A percentile compares a stretch with the other conserved stretches of the same genome.
Evolutionary conservation across 2,329 filamentous ascomycete genomes (phyloP).

Genomic region (Calonectria hongkongensis): DNA sequence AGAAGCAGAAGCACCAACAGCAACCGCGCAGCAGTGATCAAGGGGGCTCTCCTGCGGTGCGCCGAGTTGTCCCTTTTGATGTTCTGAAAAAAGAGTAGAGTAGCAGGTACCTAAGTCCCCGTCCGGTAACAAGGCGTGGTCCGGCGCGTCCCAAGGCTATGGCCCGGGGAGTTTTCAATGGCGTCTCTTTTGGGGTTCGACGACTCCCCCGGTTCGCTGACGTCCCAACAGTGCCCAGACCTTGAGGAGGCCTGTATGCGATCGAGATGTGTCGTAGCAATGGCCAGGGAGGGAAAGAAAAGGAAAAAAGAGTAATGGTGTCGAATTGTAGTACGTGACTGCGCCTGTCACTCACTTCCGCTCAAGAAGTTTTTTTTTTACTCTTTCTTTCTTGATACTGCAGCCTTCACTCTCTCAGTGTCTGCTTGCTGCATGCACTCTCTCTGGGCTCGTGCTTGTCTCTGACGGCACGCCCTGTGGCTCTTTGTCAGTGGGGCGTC

Average conservation of each 20-base stretch:
- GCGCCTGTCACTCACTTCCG: slow-evolving; percentile 39
- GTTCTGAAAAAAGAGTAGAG: slow-evolving; percentile 21
- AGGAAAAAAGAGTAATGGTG: not conserved
- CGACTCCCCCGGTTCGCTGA: slow-evolving; percentile 36
- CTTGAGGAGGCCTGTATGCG: slow-evolving; percentile 45
- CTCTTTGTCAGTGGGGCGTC: slow-evolving; percentile 45
- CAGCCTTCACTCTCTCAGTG: slow-evolving; percentile 8
- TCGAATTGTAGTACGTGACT: slow-evolving; percentile 1
- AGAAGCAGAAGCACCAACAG: not conserved
- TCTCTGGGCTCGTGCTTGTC: slow-evolving; percentile 32
- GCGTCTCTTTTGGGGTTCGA: slow-evolving; percentile 35
- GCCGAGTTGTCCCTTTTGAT: slow-evolving; percentile 12
- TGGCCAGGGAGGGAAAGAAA: slow-evolving; percentile 22
- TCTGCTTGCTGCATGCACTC: slow-evolving; percentile 36
- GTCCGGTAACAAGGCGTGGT: slow-evolving; percentile 20
- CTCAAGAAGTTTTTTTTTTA: not conserved
- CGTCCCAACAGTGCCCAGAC: slow-evolving; percentile 47
- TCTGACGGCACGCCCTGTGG: slow-evolving; percentile 36
- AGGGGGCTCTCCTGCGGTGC: slow-evolving; percentile 29
- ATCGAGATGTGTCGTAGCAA: slow-evolving; percentile 22
- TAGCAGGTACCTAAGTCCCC: slow-evolving; percentile 16
- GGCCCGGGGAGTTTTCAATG: slow-evolving; percentile 36
- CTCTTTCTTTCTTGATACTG: slow-evolving; percentile 3
- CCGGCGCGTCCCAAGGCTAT: slow-evolving; percentile 32
- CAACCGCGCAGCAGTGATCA: slow-evolving; percentile 4